Base-by-base conservation (phyloP, 1,284 basidiomycete genomes). In the Pascua sp. region DNA sequence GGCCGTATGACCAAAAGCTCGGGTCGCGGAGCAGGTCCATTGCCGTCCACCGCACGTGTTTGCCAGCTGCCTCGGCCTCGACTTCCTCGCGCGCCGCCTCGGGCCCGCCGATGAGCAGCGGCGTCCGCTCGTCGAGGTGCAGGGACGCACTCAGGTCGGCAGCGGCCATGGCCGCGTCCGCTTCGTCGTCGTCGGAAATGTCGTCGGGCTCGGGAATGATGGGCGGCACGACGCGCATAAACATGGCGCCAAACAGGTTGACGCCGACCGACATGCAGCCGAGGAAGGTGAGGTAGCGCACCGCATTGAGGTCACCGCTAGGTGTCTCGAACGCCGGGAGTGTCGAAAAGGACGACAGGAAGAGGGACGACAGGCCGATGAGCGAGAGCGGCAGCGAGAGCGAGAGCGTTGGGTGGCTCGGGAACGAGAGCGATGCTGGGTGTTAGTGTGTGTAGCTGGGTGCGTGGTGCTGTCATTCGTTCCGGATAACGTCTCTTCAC, bases 1-100 rank as follows among this genome's bases (percentile, higher is more conserved):
- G 17, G 3, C 77, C 77, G 61, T 75, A 76, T 2, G 60, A 59
- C 77, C 77, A 78, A 55, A 78, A 75, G 8, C 75, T 75, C 24
- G 69, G 61, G 59, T 77, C 71, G 48, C 59, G 62, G 5, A 74
- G 37, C 24, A 77, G 54, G 38, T 64, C 59, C 41, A 57, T 48
- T 1, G 66, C 69, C 4, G 67, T 70, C 73, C 74, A 77, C 5
- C 59, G 61, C 16, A 65, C 63, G 39, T 70, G 68, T 54, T 69
- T 70, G n/a, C 69, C 68, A 15, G 56, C 55, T 42, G 62, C 57
- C 52, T 65, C 63, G 24, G 64, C 63, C 56, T 74, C 72, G 10
- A 66, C 64, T 37, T 75, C 77, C 46, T 75, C 70, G 17, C 67
- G 49, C 11, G 72, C 77, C 3, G 72, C 70, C 51, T 76, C 73